A percentile compares a stretch with the other conserved stretches of the same genome.
These are phyloP conservation scores for Stemphylium beticola DNA, from an alignment of 2,329 filamentous ascomycete species.

Conservation along the genomic window DNA sequence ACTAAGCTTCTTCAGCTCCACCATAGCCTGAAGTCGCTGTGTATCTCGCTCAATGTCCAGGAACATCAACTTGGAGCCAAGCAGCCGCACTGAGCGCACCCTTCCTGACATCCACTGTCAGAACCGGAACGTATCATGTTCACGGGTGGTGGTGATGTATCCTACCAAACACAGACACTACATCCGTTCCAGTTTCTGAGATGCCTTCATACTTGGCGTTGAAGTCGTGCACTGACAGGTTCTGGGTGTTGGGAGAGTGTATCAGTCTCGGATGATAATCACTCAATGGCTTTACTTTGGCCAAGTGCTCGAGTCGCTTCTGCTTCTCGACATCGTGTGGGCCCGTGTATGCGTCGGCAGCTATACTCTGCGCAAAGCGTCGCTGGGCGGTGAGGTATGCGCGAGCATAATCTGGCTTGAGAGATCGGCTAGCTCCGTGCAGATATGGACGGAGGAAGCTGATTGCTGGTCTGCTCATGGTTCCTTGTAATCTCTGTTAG, in stretches of 20 bases:
- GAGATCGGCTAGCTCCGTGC: slow-evolving; percentile 49
- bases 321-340: slow-evolving; percentile 55
- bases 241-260: slow-evolving; percentile 20
- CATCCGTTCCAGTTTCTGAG: slow-evolving; percentile 32
- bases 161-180: slow-evolving; percentile 47
- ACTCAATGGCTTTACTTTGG: slow-evolving; percentile 56
- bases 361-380: slow-evolving; percentile 30
- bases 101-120: slow-evolving; percentile 65
- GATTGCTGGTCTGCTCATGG: slow-evolving; percentile 57
- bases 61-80: slow-evolving; percentile 82
- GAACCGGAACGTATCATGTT: slow-evolving; percentile 6
- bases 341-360: slow-evolving; percentile 35
- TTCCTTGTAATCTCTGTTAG: slow-evolving; percentile 44
- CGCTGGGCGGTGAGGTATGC: slow-evolving; percentile 56
- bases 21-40: slow-evolving; percentile 75
- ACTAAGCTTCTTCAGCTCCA: slow-evolving; percentile 65
- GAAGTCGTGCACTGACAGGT: slow-evolving; percentile 38
- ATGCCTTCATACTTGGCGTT: slow-evolving; percentile 37
- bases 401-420: slow-evolving; percentile 54
- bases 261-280: slow-evolving; percentile 62
- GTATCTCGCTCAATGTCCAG: slow-evolving; percentile 79
- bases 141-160: background rate
- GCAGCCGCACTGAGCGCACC: slow-evolving; percentile 71
- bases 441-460: slow-evolving; percentile 65
- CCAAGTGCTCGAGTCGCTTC: slow-evolving; percentile 62